phyloP scores from a whole-genome alignment of 2,329 filamentous ascomycete species.

The Beauveria rudraprayagi region DNA sequence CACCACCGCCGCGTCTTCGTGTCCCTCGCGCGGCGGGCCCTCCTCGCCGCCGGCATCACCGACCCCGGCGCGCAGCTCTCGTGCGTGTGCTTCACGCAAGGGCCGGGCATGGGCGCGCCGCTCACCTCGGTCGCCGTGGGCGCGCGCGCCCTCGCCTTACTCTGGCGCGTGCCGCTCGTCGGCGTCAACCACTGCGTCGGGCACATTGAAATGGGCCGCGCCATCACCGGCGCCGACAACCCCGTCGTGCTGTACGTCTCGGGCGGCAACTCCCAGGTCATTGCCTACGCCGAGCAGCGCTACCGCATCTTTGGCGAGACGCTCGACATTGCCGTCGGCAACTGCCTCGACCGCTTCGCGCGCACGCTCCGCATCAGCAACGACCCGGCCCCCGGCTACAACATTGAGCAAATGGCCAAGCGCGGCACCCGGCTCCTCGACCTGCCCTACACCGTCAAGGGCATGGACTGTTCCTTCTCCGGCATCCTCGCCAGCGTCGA shows the following conservation, averaged over 20 bases:
- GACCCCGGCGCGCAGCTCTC: conserved; percentile 56
- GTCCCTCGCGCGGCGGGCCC: conserved; percentile 67
- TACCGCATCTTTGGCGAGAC: conserved; percentile 98
- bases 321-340: conserved; percentile 93
- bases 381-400: conserved; percentile 93
- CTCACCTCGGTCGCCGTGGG: conserved; percentile 79
- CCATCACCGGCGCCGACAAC: conserved; percentile 83
- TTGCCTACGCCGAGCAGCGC: conserved; percentile 86
- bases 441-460: conserved; percentile 91
- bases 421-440: conserved; percentile 70
- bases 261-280: conserved; percentile 95
- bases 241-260: conserved; percentile 94
- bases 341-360: conserved; percentile 93
- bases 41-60: conserved; percentile 57
- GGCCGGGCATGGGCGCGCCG: conserved; percentile 93
- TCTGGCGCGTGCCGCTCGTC: conserved; percentile 85
- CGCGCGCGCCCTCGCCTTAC: conserved; percentile 68
- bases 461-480: conserved; percentile 96
- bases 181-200: conserved; percentile 98
- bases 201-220: conserved; percentile 96
- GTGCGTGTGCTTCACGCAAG: conserved; percentile 92
- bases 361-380: conserved; percentile 86
- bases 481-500: conserved; percentile 84
- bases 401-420: conserved; percentile 87
- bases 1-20: conserved; percentile 88